These are phyloP conservation scores for Mycosphaerella arachidis DNA, from an alignment of 2,329 filamentous ascomycete genomes.

Conservation along the genomic window DNA sequence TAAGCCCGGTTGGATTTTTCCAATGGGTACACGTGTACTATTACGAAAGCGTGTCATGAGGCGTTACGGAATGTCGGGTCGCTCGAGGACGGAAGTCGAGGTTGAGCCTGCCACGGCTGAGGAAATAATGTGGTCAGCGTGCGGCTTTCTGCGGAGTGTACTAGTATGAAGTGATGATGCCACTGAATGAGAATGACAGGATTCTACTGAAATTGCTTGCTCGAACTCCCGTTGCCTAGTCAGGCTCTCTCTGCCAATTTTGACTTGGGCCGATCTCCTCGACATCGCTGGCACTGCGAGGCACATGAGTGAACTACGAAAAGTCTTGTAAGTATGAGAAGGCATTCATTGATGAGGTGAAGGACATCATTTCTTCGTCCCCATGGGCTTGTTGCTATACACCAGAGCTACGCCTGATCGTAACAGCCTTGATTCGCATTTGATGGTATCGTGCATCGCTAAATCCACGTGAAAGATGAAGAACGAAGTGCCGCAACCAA, in stretches of 20 bases:
- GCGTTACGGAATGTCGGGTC: neutral
- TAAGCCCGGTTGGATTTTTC: neutral
- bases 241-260: too few relatives aligned
- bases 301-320: too few relatives aligned
- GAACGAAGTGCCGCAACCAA: neutral
- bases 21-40: too few relatives aligned
- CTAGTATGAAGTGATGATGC: neutral
- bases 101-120: neutral
- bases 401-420: neutral
- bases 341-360: neutral
- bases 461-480: neutral
- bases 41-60: neutral
- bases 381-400: neutral
- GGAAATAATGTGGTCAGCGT: neutral
- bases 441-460: constrained; percentile 8
- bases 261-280: too few relatives aligned
- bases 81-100: neutral
- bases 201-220: neutral
- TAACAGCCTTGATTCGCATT: neutral
- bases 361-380: neutral
- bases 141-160: neutral
- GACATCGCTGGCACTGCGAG: too few relatives aligned
- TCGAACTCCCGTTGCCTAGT: too few relatives aligned
- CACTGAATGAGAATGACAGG: neutral
- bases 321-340: too few relatives aligned